Evolutionary conservation across 805 yeast species (phyloP), one percentile per base, ranked within the genome.

Genomic region (Yarrowia sp.): DNA sequence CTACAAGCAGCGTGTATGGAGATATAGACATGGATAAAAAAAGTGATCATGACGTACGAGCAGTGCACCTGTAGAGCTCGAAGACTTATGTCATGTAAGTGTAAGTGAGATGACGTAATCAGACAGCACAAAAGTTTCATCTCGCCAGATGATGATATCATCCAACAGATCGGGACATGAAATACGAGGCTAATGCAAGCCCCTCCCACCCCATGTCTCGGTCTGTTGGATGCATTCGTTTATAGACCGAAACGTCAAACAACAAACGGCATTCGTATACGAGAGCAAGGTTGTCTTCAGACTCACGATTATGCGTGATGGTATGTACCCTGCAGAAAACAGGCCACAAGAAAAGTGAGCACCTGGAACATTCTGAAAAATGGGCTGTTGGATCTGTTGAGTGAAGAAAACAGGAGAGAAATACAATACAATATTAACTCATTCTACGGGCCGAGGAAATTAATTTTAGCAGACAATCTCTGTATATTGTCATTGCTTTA

Each of bases 401-500:
- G n/a, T n/a, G n/a, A n/a, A n/a, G n/a, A n/a, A n/a, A n/a, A n/a
- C n/a, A n/a, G n/a, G n/a, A n/a, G n/a, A n/a, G n/a, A n/a, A n/a
- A n/a, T n/a, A n/a, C n/a, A n/a, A n/a, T n/a, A n/a, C n/a, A n/a
- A n/a, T n/a, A n/a, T n/a, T n/a, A n/a, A n/a, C n/a, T n/a, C n/a
- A n/a, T n/a, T n/a, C n/a, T n/a, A n/a, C n/a, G n/a, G n/a, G n/a
- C n/a, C n/a, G n/a, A n/a, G n/a, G n/a, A n/a, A n/a, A n/a, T n/a
- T n/a, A n/a, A n/a, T n/a, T n/a, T n/a, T n/a, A n/a, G n/a, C n/a
- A n/a, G n/a, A n/a, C 17, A 14, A 33, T 36, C 11, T 11, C 8
- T 26, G 30, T 26, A 24, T 51, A 54, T 14, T 54, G 61, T 54
- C 61, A 51, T 54, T 54, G 61, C 61, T 24, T 35, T 54, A 38